Evolutionary conservation across 2,329 filamentous ascomycete species (phyloP).

Genomic region (Stylonectria norvegica): DNA sequence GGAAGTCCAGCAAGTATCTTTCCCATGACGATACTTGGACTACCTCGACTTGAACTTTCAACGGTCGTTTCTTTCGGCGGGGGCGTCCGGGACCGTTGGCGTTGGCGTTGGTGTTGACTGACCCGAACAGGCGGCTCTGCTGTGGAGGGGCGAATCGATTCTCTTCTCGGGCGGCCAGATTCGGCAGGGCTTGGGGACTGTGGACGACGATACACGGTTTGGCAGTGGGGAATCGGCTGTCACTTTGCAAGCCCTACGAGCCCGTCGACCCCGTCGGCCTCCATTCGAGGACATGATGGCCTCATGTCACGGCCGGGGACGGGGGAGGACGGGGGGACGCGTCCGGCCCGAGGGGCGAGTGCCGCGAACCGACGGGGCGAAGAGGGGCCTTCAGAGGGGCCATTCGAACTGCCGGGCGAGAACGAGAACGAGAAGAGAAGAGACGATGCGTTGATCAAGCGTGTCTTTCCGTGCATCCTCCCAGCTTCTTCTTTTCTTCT

Average conservation of each 20-base stretch:
- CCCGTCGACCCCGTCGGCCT: no score
- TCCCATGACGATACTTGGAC: neutral
- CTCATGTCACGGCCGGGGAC: conserved; percentile 13
- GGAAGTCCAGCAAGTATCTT: neutral
- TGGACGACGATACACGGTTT: conserved; percentile 10
- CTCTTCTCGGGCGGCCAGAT: no score
- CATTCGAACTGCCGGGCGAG: no score
- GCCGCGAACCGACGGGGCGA: no score
- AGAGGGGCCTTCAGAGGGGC: no score
- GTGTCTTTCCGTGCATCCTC: conserved; percentile 1
- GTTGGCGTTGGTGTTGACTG: neutral
- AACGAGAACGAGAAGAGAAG: no score
- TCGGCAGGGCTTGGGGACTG: conserved; percentile 12
- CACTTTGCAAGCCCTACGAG: conserved; percentile 6
- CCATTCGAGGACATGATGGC: conserved; percentile 6
- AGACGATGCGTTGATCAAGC: no score
- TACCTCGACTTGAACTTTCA: no score
- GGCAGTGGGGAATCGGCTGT: conserved; percentile 22
- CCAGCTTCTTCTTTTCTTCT: no score
- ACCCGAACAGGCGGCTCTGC: conserved; percentile 10
- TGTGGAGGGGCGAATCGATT: neutral
- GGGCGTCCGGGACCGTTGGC: conserved; percentile 3
- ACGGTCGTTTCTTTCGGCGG: conserved; percentile 5
- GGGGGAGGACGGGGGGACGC: conserved; percentile 13
- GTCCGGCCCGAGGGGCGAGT: conserved; percentile 7